Evolutionary conservation across 2,329 filamentous ascomycete genomes (phyloP), one percentile per base, ranked within the genome.

Genomic region (Leptodontidium sp.): DNA sequence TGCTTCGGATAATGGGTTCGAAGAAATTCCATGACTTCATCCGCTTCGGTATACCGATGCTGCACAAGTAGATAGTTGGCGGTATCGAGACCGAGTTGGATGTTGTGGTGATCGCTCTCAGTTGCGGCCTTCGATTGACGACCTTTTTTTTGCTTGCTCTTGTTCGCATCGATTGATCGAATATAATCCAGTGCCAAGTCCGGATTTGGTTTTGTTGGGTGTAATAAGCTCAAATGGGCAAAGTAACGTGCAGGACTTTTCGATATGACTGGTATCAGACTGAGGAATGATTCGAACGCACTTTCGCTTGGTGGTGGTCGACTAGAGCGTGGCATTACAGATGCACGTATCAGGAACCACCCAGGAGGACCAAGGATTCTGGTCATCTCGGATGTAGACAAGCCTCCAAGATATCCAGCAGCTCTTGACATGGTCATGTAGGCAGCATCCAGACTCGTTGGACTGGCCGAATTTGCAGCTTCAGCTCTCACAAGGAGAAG

Each of bases 21-120:
- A 14, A 78, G 57, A 35, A 72, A 71, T n/a, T 76, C 62, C 70
- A 78, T 73, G 12, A 78, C 67, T 72, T 71, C 72, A 12, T 72
- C 64, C 6, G 75, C 75, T 35, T 78, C 75, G 14, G 64, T 38
- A 24, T 70, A 70, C 17, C 71, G 66, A 9, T 75, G 69, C 3
- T 70, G 50, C 35, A 72, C 68, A 1, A 78, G 71, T 2, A 77
- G 55, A 24, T 74, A 70, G 6, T 71, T 74, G 29, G 76, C 74
- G 9, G 75, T 69, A 40, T 74, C 70, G 21, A 78, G 66, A 21
- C 71, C 71, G 14, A 77, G 63, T 1, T 67, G 35, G 17, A 77
- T 74, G 17, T 66, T 45, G 14, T 49, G 24, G 32, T 55, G 35
- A 21, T 65, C 24, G 17, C 50, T 55, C 52, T 26, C 50, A 29